These are phyloP conservation scores for Syzygium aqueum DNA, from an alignment of 345 rosid species.

Conservation along the genomic window DNA sequence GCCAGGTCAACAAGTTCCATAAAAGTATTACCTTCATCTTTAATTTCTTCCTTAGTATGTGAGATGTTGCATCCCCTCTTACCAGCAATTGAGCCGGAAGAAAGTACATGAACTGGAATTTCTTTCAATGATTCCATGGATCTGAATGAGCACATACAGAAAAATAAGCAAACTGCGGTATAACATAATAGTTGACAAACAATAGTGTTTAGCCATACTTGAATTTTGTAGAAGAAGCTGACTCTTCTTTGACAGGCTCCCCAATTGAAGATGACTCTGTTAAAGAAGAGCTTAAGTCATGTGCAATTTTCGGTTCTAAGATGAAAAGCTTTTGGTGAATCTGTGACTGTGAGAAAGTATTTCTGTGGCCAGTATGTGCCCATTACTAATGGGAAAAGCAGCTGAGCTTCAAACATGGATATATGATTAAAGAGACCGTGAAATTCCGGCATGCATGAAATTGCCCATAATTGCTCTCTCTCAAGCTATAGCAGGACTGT, in stretches of 20 bases:
- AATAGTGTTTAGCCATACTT: conserved; percentile 31
- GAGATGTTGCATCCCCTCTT: conserved; percentile 36
- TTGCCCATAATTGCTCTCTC: not conserved
- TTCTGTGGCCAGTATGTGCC: not conserved
- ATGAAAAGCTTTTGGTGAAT: not conserved
- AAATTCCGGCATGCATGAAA: not conserved
- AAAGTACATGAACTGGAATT: conserved; percentile 30
- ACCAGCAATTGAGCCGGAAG: conserved; percentile 43
- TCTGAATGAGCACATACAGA: conserved; percentile 28
- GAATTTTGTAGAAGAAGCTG: conserved; percentile 32
- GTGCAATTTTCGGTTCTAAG: not conserved
- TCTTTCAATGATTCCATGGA: conserved; percentile 39
- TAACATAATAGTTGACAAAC: not conserved
- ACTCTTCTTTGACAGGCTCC: conserved; percentile 48
- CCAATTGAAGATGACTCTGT: conserved; percentile 38
- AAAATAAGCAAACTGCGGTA: not conserved
- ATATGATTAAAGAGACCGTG: not conserved
- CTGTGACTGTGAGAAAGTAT: not conserved
- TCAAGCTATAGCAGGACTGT: not conserved
- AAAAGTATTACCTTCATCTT: conserved; percentile 69
- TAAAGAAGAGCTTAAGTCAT: conserved; percentile 4
- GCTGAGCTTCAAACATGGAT: not conserved
- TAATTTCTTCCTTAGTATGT: conserved; percentile 43
- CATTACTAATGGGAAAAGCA: not conserved
- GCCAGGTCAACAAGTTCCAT: not conserved